These are phyloP conservation scores for Xylaria sp. DNA, from an alignment of 2,329 filamentous ascomycete species.

Conservation along the genomic window DNA sequence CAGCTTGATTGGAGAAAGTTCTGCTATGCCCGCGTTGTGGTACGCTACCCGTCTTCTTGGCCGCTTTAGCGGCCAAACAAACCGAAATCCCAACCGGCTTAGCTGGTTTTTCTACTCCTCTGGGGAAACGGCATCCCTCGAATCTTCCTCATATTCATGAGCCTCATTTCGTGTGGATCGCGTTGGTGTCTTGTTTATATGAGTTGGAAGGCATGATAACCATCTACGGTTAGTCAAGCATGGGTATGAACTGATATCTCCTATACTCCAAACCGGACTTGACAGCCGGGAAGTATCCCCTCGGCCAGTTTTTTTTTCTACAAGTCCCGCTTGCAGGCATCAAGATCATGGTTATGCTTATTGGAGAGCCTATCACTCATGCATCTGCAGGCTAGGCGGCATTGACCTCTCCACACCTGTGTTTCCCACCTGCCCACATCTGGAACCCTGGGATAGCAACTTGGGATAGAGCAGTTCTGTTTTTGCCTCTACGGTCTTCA, in stretches of 20 bases:
- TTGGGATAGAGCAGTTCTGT: conserved; percentile 37
- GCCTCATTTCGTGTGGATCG: conserved; percentile 19
- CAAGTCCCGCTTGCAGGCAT: conserved; percentile 33
- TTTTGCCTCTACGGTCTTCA: conserved; percentile 31
- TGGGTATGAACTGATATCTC: conserved; percentile 30
- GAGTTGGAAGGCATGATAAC: conserved; percentile 26
- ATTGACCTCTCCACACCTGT: conserved; percentile 38
- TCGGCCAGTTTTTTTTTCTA: conserved; percentile 1
- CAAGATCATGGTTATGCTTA: conserved; percentile 28
- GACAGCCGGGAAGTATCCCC: conserved; percentile 31
- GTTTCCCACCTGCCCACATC: conserved; percentile 34
- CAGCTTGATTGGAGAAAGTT: conserved; percentile 4
- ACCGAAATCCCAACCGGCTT: neutral
- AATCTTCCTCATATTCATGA: conserved; percentile 14
- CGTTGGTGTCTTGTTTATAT: conserved; percentile 27
- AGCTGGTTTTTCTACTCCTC: neutral
- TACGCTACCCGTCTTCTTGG: neutral
- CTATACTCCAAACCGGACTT: conserved; percentile 36
- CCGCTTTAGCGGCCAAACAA: conserved; percentile 20
- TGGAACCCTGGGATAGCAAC: conserved; percentile 19
- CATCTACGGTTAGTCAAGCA: conserved; percentile 29
- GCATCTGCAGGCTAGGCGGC: conserved; percentile 30
- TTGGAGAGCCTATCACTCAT: conserved; percentile 32
- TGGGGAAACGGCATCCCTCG: conserved; percentile 5
- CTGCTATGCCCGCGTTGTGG: conserved; percentile 2